Conservation (phyloP, 352 stramenopile genomes). For the Globisporangium nagaii region DNA sequence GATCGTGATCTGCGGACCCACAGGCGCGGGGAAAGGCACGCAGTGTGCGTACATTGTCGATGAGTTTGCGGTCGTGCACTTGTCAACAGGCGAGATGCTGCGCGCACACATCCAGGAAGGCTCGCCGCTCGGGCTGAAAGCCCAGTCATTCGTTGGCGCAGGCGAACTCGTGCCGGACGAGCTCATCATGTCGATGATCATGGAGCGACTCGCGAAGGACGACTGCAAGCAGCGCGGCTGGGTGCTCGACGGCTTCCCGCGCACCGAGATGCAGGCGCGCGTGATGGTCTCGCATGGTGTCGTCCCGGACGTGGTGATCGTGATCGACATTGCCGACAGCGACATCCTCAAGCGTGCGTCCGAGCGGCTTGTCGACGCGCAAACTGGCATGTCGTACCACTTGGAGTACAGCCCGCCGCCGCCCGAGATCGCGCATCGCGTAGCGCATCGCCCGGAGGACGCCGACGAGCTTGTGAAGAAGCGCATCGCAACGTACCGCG, state of each 20-base stretch:
- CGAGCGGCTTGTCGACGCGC: conserved; percentile 72
- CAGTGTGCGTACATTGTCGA: conserved; percentile 89
- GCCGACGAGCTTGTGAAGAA: conserved; percentile 76
- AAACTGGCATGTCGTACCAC: conserved; percentile 80
- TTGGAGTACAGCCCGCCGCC: conserved; percentile 64
- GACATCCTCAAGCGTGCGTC: conserved; percentile 78
- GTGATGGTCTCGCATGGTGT: conserved; percentile 76
- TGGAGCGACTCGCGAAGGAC: conserved; percentile 68
- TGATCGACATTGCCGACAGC: conserved; percentile 90
- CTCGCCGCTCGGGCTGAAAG: conserved; percentile 50
- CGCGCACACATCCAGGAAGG: conserved; percentile 75
- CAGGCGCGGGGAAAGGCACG: conserved; percentile 92
- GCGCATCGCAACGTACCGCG: conserved; percentile 73
- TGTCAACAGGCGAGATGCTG: conserved; percentile 92
- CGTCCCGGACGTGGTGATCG: conserved; percentile 85
- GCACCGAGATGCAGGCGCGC: conserved; percentile 88
- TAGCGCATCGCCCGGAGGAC: conserved; percentile 79
- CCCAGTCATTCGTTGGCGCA: conserved; percentile 82
- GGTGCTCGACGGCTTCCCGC: conserved; percentile 94
- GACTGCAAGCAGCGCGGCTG: conserved; percentile 89
- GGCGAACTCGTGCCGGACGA: conserved; percentile 91
- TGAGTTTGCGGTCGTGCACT: conserved; percentile 88
- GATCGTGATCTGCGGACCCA: conserved; percentile 89
- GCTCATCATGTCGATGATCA: conserved; percentile 87
- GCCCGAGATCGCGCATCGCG: conserved; percentile 29